These are phyloP conservation scores for Pyrus betulifolia DNA, from an alignment of 306 rosid species.

Conservation along the genomic window DNA sequence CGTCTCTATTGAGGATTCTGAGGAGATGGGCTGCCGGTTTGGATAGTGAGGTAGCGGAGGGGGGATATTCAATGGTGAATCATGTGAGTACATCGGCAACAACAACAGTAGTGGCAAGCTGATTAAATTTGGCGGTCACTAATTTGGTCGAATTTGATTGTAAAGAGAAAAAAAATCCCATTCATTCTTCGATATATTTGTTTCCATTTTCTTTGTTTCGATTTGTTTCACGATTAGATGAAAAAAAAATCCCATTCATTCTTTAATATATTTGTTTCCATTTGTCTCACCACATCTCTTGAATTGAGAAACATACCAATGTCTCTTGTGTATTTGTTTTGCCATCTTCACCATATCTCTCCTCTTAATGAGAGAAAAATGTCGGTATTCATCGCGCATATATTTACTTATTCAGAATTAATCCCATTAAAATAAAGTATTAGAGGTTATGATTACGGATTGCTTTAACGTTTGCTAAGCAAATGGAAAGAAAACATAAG, in stretches of 20 bases:
- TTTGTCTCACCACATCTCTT: not conserved
- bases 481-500: no score
- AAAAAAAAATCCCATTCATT: not conserved
- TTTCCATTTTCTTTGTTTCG: not conserved
- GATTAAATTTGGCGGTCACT: not conserved
- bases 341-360: not conserved
- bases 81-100: not conserved
- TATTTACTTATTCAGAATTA: no score
- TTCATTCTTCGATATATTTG: no score
- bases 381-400: no score
- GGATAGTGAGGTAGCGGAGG: constrained; percentile 24
- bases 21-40: constrained; percentile 89
- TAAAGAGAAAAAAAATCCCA: not conserved
- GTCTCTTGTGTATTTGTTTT: not conserved
- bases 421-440: no score
- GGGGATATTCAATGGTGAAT: constrained; percentile 21
- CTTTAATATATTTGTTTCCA: not conserved
- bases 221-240: not conserved
- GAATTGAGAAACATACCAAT: not conserved
- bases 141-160: not conserved
- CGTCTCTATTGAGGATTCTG: constrained; percentile 63
- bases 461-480: no score
- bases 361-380: no score
- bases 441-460: no score
- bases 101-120: not conserved